phyloP scores from a whole-genome alignment of 352 stramenopile species.

The Pythium phragmitis region DNA sequence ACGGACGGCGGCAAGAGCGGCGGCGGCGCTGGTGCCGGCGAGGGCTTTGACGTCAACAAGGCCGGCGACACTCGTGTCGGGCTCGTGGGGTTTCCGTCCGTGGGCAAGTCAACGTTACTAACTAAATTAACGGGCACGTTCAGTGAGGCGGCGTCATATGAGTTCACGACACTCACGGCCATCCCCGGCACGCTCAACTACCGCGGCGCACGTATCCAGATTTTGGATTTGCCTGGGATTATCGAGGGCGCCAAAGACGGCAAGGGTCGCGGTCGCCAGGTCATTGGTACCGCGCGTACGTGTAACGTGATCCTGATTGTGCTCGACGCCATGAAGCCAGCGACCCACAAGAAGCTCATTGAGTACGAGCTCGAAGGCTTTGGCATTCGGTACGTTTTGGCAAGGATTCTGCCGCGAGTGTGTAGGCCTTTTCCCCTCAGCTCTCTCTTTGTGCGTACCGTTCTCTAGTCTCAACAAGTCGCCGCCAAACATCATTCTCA shows the following conservation, averaged over 20 bases:
- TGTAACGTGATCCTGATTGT: slow-evolving; percentile 99
- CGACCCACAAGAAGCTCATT: slow-evolving; percentile 99
- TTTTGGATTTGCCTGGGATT: slow-evolving; percentile 94
- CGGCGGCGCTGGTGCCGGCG: slow-evolving; percentile 54
- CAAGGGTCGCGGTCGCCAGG: slow-evolving; percentile 95
- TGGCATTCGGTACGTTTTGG: slow-evolving; percentile 85
- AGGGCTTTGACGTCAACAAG: slow-evolving; percentile 92
- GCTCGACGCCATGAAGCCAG: slow-evolving; percentile 95
- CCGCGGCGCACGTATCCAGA: slow-evolving; percentile 84
- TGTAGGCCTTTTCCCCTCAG: neutral
- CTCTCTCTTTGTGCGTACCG: neutral
- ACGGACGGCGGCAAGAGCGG: slow-evolving; percentile 75
- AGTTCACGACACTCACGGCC: slow-evolving; percentile 99
- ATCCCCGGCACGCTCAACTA: slow-evolving; percentile 98
- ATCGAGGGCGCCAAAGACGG: slow-evolving; percentile 99
- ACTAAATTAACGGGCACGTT: slow-evolving; percentile 97
- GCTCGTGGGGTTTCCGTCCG: slow-evolving; percentile 98
- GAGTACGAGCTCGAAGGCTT: slow-evolving; percentile 98
- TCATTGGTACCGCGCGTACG: slow-evolving; percentile 96
- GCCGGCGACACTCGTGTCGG: slow-evolving; percentile 97
- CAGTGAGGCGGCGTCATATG: slow-evolving; percentile 95
- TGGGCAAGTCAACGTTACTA: slow-evolving; percentile 98
- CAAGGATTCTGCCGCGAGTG: neutral
- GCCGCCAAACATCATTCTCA: slow-evolving; percentile 95
- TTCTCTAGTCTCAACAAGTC: slow-evolving; percentile 92